phyloP scores from a whole-genome alignment of 2,329 filamentous ascomycete genomes.

The Aureobasidium musti region DNA sequence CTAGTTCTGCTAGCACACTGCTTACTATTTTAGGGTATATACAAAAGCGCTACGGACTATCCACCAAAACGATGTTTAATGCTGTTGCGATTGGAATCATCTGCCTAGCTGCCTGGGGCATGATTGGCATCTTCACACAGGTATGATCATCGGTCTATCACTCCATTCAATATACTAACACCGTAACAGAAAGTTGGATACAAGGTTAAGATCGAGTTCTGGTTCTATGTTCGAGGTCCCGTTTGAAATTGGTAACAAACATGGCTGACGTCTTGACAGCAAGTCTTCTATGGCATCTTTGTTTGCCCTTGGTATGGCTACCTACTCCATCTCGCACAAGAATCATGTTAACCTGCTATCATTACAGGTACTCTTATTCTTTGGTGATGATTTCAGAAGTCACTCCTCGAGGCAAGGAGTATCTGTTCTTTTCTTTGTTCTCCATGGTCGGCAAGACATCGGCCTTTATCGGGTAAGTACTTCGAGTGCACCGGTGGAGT shows the following conservation, averaged over 20 bases:
- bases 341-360: slow-evolving; percentile 39
- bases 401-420: slow-evolving; percentile 67
- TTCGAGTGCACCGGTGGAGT: neutral
- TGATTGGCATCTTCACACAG: slow-evolving; percentile 60
- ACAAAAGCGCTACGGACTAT: slow-evolving; percentile 61
- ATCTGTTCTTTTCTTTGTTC: slow-evolving; percentile 70
- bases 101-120: slow-evolving; percentile 61
- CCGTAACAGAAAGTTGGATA: neutral
- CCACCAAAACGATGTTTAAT: slow-evolving; percentile 70
- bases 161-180: neutral
- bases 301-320: slow-evolving; percentile 49
- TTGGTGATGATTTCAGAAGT: slow-evolving; percentile 73
- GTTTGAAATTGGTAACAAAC: neutral
- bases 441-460: slow-evolving; percentile 69
- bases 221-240: neutral
- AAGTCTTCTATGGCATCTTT: slow-evolving; percentile 63
- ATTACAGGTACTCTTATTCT: slow-evolving; percentile 57
- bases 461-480: slow-evolving; percentile 59
- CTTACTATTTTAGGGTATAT: slow-evolving; percentile 40
- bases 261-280: slow-evolving; percentile 35
- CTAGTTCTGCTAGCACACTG: neutral
- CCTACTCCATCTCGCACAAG: too few relatives aligned
- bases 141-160: slow-evolving; percentile 7
- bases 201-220: neutral
- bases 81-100: slow-evolving; percentile 63